Evolutionary conservation across 192 early-diverging fungal genomes (phyloP), one percentile per base, ranked within the genome.

Genomic region (Entomortierella lignicola): DNA sequence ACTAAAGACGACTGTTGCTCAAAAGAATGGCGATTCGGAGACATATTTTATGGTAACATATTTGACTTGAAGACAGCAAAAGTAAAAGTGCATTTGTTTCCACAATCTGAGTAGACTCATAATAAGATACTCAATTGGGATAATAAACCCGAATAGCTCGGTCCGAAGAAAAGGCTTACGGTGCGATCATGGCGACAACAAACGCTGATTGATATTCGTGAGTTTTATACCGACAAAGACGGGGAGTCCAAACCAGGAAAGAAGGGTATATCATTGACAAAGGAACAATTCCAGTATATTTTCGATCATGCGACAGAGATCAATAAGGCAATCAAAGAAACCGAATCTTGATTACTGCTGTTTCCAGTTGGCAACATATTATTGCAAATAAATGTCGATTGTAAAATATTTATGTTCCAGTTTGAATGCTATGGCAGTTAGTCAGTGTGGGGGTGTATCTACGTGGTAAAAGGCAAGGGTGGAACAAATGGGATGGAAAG

Each of bases 191-290:
- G 64, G 63, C 53, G 67, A 44, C 30, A 60, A 20, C 39, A 27
- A 11, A 47, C 50, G 8, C 48, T 64, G 20, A 44, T 81, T 25
- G 80, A 81, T 34, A 64, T 81, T 52, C 71, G 80, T 12, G 80
- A 81, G 27, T 74, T 60, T 43, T 74, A 62, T 39, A 13, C 42
- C 27, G 71, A 74, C 61, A 52, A 72, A n/a, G 20, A 34, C 11
- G 60, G 60, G 15, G 26, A 29, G 21, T 29, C 51, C 17, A 55
- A 55, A 34, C 80, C 80, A 2, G 66, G 71, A 8, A 81, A 69
- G 48, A 74, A 69, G 65, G 71, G 80, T 52, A 82, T 77, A 23
- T 74, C 72, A 0, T 43, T 82, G 42, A 66, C 41, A 21, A 34
- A 21, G 12, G 80, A 63, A 7, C 66, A 70, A 17, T 74, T 63